phyloP scores from a whole-genome alignment of 495 filamentous ascomycete species.

The Neurospora intermedia region DNA sequence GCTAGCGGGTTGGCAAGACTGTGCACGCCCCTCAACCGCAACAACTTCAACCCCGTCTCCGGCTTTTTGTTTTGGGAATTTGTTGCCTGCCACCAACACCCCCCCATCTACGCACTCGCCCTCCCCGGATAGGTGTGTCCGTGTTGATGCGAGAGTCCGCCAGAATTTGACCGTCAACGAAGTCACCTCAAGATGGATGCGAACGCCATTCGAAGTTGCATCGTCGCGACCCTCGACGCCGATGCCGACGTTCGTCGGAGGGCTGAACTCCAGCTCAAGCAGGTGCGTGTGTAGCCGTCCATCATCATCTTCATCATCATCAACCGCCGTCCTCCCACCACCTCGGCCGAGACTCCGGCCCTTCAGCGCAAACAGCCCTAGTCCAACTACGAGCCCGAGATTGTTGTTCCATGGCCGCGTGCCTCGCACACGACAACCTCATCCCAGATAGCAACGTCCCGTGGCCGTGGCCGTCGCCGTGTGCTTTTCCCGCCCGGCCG shows the following conservation, averaged over 20 bases:
- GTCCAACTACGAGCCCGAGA: background rate
- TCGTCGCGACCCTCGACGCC: conserved; percentile 74
- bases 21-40: conserved; percentile 9
- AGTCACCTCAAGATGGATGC: conserved; percentile 62
- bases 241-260: conserved; percentile 76
- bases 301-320: background rate
- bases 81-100: conserved; percentile 1
- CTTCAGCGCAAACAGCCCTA: background rate
- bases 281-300: conserved; percentile 47
- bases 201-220: conserved; percentile 71
- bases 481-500: background rate
- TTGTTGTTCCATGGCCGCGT: background rate
- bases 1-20: conserved; percentile 5
- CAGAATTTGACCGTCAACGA: conserved; percentile 5
- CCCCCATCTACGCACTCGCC: conserved; percentile 11
- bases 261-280: conserved; percentile 88
- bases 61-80: background rate
- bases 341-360: background rate
- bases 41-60: background rate
- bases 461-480: background rate
- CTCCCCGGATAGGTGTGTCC: conserved; percentile 3
- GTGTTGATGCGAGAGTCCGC: conserved; percentile 22
- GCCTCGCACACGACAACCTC: background rate
- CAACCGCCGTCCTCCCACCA: background rate
- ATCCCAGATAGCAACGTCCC: background rate